Base-by-base conservation (phyloP, 257 asterid genomes). In the Solanum virginianum region DNA sequence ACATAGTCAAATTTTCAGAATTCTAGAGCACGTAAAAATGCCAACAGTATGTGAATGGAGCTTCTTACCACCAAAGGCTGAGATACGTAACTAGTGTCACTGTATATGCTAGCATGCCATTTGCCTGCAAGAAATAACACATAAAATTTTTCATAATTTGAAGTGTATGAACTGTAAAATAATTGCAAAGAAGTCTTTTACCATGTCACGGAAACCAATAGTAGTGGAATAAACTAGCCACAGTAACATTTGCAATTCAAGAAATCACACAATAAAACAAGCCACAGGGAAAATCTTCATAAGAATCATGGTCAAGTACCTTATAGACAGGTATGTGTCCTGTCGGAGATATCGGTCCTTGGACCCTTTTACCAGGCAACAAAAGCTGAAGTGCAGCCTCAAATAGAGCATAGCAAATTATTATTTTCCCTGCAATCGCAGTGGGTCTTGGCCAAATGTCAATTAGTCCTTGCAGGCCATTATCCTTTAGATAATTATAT, bases 331-430 rank as follows among this genome's bases (percentile, higher is more conserved):
- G 99, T 83, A 60, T 91, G 87, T 93, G 94, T 82, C 99, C 99
- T 71, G 96, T 80, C 6, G 99, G 98, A 45, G 99, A 96, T 49
- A 94, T 88, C 1, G 99, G 99, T 69, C 99, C 99, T 84, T 93
- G 93, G 3, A 94, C 98, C 82, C 89, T 90, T 85, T 93, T 94
- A 41, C 99, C 99, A 1, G 99, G 99, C 17, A 96, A 89, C 84
- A 90, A 88, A 84, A 96, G 97, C 95, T 94, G 99, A 79, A 96
- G 96, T 3, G 95, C 92, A 69, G 98, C 98, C 94, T 96, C 96
- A 86, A 94, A 96, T 22, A 94, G 94, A 26, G 88, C 98, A 88
- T 93, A 96, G 87, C 85, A 88, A 89, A 91, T 93, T 77, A 96
- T 94, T 83, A 96, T 93, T 90, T 96, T 90, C 91, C 92, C 92